Conservation (phyloP, 2,329 filamentous ascomycete genomes). For the Chrysosporium keratinophilum region DNA sequence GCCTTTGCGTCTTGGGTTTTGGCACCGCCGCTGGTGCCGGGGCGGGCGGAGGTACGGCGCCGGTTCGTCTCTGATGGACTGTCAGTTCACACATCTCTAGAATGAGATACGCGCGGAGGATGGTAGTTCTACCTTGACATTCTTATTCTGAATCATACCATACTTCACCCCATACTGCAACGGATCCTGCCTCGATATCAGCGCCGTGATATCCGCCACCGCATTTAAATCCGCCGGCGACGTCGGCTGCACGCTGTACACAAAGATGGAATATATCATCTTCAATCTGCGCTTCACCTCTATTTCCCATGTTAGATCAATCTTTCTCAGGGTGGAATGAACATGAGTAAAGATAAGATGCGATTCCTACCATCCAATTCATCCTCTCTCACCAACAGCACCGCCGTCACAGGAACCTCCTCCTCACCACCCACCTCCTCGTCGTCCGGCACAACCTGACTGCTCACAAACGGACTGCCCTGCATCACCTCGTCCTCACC, state of each 20-base stretch:
- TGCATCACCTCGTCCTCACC: slow-evolving; percentile 58
- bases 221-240: slow-evolving; percentile 61
- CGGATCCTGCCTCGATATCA: slow-evolving; percentile 54
- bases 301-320: slow-evolving; percentile 29
- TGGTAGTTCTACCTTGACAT: slow-evolving; percentile 55
- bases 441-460: slow-evolving; percentile 50
- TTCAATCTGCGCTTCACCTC: slow-evolving; percentile 59
- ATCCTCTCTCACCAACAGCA: slow-evolving; percentile 63
- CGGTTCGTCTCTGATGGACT: slow-evolving; percentile 10
- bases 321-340: background rate
- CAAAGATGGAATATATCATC: slow-evolving; percentile 65
- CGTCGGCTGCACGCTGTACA: slow-evolving; percentile 73
- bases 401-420: slow-evolving; percentile 43
- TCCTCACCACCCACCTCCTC: slow-evolving; percentile 40
- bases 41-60: background rate
- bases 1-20: slow-evolving; percentile 1
- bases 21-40: background rate
- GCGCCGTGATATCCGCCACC: slow-evolving; percentile 57
- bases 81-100: background rate
- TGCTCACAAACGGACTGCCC: slow-evolving; percentile 56
- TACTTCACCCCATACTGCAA: slow-evolving; percentile 51
- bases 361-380: slow-evolving; percentile 51
- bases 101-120: background rate
- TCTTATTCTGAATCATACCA: slow-evolving; percentile 63
- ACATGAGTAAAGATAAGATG: background rate